A percentile compares a stretch with the other conserved stretches of the same genome.
Evolutionary conservation across 805 yeast genomes (phyloP).

Genomic region (Cyberlindnera euphorbiiphila): DNA sequence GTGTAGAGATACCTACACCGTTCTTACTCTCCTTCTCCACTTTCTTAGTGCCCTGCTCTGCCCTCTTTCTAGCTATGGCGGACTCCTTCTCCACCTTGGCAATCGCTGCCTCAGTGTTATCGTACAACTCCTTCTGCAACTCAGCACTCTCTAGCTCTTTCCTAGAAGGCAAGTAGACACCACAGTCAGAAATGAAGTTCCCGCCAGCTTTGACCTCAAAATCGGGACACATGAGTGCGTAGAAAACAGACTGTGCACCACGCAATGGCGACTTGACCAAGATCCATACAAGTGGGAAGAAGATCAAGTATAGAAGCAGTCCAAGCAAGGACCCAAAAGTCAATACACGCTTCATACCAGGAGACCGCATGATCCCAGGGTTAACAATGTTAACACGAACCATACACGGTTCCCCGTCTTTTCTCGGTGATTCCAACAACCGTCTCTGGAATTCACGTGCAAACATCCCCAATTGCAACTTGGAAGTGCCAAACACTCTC

Average conservation of each 20-base stretch:
- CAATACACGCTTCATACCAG: constrained; percentile 73
- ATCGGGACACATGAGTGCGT: constrained; percentile 69
- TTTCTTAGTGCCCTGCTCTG: constrained; percentile 14
- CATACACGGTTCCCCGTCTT: constrained; percentile 68
- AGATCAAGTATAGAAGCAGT: constrained; percentile 55
- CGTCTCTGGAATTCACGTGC: constrained; percentile 76
- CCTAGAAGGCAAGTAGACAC: constrained; percentile 49
- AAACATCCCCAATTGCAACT: constrained; percentile 69
- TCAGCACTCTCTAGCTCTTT: constrained; percentile 59
- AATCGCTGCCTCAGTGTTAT: constrained; percentile 56
- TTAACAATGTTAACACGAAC: constrained; percentile 73
- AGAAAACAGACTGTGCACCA: constrained; percentile 77
- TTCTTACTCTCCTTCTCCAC: constrained; percentile 7
- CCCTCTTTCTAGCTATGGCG: constrained; percentile 59
- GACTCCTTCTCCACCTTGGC: constrained; percentile 62
- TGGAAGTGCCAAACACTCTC: constrained; percentile 77
- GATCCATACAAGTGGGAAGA: constrained; percentile 82
- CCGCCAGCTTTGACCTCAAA: constrained; percentile 61
- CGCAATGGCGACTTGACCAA: constrained; percentile 68
- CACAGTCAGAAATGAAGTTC: constrained; percentile 70
- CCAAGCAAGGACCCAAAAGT: constrained; percentile 73
- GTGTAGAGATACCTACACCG: constrained; percentile 5
- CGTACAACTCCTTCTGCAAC: constrained; percentile 57
- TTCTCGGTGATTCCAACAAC: constrained; percentile 53
- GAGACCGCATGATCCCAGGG: constrained; percentile 90